phyloP scores from a whole-genome alignment of 345 rosid genomes.

The Citrus inodora region DNA sequence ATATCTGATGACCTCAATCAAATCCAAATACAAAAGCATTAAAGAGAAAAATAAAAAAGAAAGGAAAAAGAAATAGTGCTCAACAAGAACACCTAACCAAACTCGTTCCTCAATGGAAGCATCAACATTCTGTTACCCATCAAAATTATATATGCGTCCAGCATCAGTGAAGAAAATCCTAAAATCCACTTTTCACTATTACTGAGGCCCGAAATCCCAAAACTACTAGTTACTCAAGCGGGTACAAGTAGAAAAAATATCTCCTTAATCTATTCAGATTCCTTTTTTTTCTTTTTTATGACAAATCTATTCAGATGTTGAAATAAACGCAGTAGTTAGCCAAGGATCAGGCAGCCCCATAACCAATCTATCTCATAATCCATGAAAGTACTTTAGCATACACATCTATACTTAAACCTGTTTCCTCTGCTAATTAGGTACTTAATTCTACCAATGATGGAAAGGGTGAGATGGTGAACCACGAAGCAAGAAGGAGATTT shows the following conservation, averaged over 20 bases:
- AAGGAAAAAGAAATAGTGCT: neutral
- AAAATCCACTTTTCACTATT: neutral
- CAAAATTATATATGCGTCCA: neutral
- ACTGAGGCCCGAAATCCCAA: neutral
- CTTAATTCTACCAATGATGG: neutral
- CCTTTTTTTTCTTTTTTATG: too few relatives aligned
- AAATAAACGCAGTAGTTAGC: neutral
- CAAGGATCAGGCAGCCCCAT: neutral
- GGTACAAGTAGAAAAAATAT: neutral
- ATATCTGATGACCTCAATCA: neutral
- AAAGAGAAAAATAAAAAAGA: neutral
- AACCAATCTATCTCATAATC: neutral
- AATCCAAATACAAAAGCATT: neutral
- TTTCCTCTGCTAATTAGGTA: neutral
- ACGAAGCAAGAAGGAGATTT: neutral
- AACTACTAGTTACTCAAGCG: neutral
- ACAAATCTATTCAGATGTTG: neutral
- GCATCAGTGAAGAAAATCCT: neutral
- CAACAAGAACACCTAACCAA: neutral
- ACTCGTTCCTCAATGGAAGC: neutral
- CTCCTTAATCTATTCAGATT: neutral
- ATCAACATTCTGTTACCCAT: neutral
- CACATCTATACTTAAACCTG: neutral
- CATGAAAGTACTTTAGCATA: neutral
- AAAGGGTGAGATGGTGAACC: neutral